Conservation (phyloP, 2,329 filamentous ascomycete species). For the Verticillium alfalfae region DNA sequence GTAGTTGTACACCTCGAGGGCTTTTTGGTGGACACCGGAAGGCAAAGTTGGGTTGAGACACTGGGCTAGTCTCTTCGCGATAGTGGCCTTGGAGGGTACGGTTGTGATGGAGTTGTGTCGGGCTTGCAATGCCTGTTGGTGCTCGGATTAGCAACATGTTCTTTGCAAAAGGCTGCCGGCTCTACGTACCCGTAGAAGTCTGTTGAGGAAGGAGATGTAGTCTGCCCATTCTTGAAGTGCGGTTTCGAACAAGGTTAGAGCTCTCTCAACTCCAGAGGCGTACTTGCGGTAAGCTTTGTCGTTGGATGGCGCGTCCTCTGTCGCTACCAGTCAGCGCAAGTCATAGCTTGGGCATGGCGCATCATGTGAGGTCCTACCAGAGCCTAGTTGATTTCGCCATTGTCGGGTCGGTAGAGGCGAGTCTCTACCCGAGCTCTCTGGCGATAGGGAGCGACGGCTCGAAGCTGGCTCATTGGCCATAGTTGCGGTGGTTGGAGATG, state of each 20-base stretch:
- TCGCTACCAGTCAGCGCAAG: neutral
- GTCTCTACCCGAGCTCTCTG: constrained; percentile 76
- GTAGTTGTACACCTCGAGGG: constrained; percentile 86
- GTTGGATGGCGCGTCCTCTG: constrained; percentile 51
- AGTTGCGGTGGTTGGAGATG: constrained; percentile 18
- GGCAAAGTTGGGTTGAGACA: constrained; percentile 90
- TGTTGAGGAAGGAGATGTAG: constrained; percentile 94
- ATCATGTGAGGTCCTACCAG: constrained; percentile 51
- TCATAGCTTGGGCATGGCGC: neutral
- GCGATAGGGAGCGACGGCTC: constrained; percentile 59
- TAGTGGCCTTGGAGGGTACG: constrained; percentile 74
- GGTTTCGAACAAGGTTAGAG: constrained; percentile 84
- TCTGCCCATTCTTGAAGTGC: constrained; percentile 98
- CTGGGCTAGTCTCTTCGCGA: constrained; percentile 89
- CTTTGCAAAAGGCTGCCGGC: neutral
- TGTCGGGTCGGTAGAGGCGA: constrained; percentile 65
- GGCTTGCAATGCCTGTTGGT: constrained; percentile 74
- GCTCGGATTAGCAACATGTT: constrained; percentile 16
- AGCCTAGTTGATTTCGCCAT: constrained; percentile 71
- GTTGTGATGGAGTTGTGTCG: constrained; percentile 66
- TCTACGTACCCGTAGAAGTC: constrained; percentile 70
- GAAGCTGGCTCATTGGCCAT: constrained; percentile 62
- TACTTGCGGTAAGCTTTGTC: constrained; percentile 80
- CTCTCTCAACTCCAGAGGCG: constrained; percentile 80
- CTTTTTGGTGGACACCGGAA: constrained; percentile 95